Conservation (phyloP, 148 eudicot species). For the Chenopodium quinoa region DNA sequence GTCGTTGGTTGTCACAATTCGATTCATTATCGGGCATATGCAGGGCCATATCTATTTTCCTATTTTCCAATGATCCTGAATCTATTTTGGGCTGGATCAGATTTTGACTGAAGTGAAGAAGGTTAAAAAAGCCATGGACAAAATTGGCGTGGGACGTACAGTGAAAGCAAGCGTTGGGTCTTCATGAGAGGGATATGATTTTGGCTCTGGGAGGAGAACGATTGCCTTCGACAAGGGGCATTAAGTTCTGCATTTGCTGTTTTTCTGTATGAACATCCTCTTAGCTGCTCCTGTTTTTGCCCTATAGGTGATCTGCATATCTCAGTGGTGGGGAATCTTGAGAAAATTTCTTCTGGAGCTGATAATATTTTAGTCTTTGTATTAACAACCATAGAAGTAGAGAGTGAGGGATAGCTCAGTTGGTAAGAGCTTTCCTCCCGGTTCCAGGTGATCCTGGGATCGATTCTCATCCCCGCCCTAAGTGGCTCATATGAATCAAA, state of each 20-base stretch:
- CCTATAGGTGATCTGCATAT: conserved; percentile 1
- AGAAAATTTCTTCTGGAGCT: too few species aligned
- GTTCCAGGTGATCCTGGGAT: too few species aligned
- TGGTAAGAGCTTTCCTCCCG: too few species aligned
- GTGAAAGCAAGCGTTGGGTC: conserved; percentile 72
- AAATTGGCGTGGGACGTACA: conserved; percentile 68
- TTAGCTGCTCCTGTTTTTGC: not conserved
- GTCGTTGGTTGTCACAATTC: not conserved
- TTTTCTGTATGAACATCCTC: not conserved
- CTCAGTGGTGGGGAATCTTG: too few species aligned
- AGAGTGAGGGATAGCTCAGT: too few species aligned
- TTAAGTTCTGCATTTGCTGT: not conserved
- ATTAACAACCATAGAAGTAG: too few species aligned
- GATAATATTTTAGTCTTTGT: too few species aligned
- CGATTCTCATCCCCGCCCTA: too few species aligned
- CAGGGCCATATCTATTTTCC: conserved; percentile 61
- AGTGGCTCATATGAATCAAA: too few species aligned
- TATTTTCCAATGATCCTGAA: conserved; percentile 55
- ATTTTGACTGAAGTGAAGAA: conserved; percentile 73
- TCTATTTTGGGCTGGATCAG: conserved; percentile 68
- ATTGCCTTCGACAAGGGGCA: conserved; percentile 58
- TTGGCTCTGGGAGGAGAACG: conserved; percentile 54
- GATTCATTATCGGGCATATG: not conserved
- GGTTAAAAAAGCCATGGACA: conserved; percentile 68
- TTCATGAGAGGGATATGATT: conserved; percentile 62